These are phyloP conservation scores for Scedosporium boydii DNA, from an alignment of 2,329 filamentous ascomycete species.

Conservation along the genomic window DNA sequence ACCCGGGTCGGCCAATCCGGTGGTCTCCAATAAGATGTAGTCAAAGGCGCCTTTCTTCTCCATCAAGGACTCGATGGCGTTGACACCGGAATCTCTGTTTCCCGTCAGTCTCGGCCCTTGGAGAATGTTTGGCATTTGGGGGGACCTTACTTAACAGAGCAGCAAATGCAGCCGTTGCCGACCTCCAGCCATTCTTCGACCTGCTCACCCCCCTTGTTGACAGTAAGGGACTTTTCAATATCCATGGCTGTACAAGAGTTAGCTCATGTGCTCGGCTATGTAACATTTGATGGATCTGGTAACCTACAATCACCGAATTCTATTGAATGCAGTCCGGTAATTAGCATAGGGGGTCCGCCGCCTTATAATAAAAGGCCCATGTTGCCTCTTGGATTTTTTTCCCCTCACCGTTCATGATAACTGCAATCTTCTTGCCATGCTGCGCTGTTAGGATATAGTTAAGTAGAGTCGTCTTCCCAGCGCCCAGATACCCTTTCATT, in stretches of 20 bases:
- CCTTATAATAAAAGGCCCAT: constrained; percentile 8
- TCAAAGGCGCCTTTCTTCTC: constrained; percentile 88
- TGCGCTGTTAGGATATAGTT: constrained; percentile 94
- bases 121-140: not conserved
- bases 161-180: constrained; percentile 95
- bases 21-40: constrained; percentile 95
- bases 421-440: constrained; percentile 95
- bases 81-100: constrained; percentile 75
- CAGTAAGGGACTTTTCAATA: constrained; percentile 90
- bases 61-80: constrained; percentile 93
- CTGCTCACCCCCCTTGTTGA: constrained; percentile 73
- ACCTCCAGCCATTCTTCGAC: constrained; percentile 94
- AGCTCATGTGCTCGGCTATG: constrained; percentile 11
- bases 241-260: constrained; percentile 59
- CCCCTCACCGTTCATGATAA: constrained; percentile 75
- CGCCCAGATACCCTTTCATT: constrained; percentile 72
- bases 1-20: constrained; percentile 86
- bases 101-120: not conserved
- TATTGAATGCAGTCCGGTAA: constrained; percentile 20
- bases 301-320: constrained; percentile 72
- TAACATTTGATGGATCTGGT: not conserved
- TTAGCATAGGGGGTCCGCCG: constrained; percentile 8
- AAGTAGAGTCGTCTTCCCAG: constrained; percentile 88
- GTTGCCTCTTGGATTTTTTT: no score
- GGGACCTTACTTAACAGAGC: constrained; percentile 73